A percentile compares a stretch with the other conserved stretches of the same genome.
Evolutionary conservation across 2,329 filamentous ascomycete genomes (phyloP).

Genomic region (Nemania sp.): DNA sequence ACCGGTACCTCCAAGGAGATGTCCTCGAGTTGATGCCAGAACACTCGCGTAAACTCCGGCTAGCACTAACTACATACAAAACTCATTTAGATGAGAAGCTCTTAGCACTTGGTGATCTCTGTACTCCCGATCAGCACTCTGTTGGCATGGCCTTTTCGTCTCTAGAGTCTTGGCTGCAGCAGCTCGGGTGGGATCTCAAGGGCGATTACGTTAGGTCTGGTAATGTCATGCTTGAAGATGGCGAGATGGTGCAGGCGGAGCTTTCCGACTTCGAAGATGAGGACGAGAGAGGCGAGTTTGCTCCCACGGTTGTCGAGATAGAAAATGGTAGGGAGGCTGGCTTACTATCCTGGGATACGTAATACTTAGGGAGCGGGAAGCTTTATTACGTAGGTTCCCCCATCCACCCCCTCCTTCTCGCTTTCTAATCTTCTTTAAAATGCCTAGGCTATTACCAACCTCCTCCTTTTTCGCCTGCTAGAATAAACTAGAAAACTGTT

Average conservation of each 20-base stretch:
- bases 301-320: constrained; percentile 66
- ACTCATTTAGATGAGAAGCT: constrained; percentile 63
- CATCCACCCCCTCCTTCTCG: too few species aligned
- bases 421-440: not conserved
- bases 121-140: constrained; percentile 57
- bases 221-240: constrained; percentile 64
- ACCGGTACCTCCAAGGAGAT: constrained; percentile 61
- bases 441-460: too few species aligned
- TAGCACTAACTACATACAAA: constrained; percentile 66
- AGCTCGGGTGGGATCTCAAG: constrained; percentile 67
- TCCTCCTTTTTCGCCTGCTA: too few species aligned
- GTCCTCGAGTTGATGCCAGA: constrained; percentile 55
- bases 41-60: constrained; percentile 54
- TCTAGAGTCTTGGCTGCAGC: constrained; percentile 62
- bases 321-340: constrained; percentile 64
- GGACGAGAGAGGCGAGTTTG: constrained; percentile 66
- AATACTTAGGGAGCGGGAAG: not conserved
- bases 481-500: too few species aligned
- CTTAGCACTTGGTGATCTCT: constrained; percentile 50
- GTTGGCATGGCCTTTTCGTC: constrained; percentile 63
- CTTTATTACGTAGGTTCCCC: not conserved
- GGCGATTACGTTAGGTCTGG: constrained; percentile 63
- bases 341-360: constrained; percentile 61
- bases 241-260: constrained; percentile 62
- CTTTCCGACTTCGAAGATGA: constrained; percentile 65